Evolutionary conservation across 2,329 filamentous ascomycete species (phyloP).

Genomic region (Myrmaecium sp.): DNA sequence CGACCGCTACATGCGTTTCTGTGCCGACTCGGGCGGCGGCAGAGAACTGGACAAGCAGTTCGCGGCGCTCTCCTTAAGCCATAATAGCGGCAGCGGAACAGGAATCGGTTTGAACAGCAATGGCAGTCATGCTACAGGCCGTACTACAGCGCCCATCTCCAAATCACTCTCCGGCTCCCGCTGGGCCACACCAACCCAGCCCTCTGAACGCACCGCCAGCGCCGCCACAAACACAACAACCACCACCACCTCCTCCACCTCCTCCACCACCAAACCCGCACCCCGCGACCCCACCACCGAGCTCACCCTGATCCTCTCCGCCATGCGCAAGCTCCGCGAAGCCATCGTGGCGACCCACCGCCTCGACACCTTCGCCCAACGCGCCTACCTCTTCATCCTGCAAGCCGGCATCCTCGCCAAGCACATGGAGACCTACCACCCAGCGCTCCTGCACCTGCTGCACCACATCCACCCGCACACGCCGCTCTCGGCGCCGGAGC

Average conservation of each 20-base stretch:
- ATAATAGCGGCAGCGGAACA: too few species aligned
- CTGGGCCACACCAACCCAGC: constrained; percentile 4
- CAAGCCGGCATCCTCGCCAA: constrained; percentile 65
- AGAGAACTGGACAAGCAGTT: constrained; percentile 63
- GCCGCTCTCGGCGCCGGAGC: constrained; percentile 53
- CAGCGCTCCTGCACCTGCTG: constrained; percentile 67
- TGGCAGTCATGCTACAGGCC: constrained; percentile 11
- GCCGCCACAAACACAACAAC: constrained; percentile 8
- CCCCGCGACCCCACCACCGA: constrained; percentile 35
- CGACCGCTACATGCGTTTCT: constrained; percentile 79
- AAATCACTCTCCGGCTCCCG: constrained; percentile 4
- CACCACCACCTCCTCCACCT: constrained; percentile 11
- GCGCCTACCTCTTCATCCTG: constrained; percentile 83
- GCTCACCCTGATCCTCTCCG: constrained; percentile 58
- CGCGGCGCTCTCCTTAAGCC: constrained; percentile 39
- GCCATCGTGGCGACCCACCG: constrained; percentile 67
- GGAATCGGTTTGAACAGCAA: constrained; percentile 24
- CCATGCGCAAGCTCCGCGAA: constrained; percentile 83
- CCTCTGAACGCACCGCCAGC: constrained; percentile 3
- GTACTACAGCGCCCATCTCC: constrained; percentile 2
- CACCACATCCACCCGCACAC: constrained; percentile 49
- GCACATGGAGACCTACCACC: constrained; percentile 78
- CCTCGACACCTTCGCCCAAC: constrained; percentile 64
- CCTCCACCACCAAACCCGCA: constrained; percentile 41
- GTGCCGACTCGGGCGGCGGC: constrained; percentile 53